phyloP scores from a whole-genome alignment of 768 basidiomycete genomes.

The Psilocybe cyanescens region DNA sequence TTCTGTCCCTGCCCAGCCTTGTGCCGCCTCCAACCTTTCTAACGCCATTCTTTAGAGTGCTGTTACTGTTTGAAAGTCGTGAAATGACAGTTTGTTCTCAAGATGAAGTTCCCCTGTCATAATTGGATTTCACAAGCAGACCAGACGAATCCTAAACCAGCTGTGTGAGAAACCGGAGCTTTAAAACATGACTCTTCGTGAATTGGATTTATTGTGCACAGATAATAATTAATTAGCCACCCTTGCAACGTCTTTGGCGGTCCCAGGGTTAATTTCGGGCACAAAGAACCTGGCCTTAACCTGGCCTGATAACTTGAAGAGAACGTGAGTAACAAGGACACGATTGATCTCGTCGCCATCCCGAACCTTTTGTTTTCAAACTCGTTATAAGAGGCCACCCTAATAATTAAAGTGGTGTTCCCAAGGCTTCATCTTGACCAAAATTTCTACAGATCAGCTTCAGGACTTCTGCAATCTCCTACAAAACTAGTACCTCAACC shows the following conservation, averaged over 20 bases:
- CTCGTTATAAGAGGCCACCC: neutral
- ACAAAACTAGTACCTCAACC: conserved; percentile 18
- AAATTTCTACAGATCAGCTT: neutral
- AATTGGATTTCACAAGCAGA: neutral
- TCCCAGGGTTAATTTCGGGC: neutral
- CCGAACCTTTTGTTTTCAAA: neutral
- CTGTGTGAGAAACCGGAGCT: neutral
- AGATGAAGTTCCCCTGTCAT: no score
- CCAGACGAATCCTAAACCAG: neutral
- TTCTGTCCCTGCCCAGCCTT: no score
- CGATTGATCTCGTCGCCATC: neutral
- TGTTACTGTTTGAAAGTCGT: no score
- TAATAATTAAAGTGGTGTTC: neutral
- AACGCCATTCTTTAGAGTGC: no score
- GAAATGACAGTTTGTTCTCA: no score
- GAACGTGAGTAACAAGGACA: neutral
- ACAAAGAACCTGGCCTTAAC: neutral
- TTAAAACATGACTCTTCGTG: neutral
- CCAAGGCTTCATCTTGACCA: neutral
- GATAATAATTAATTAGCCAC: no score
- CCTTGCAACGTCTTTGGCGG: neutral
- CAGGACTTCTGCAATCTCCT: neutral
- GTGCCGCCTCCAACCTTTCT: no score
- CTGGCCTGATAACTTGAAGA: neutral
- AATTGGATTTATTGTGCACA: neutral